Evolutionary conservation across 805 yeast species (phyloP).

Genomic region (Kregervanrija fluxuum): DNA sequence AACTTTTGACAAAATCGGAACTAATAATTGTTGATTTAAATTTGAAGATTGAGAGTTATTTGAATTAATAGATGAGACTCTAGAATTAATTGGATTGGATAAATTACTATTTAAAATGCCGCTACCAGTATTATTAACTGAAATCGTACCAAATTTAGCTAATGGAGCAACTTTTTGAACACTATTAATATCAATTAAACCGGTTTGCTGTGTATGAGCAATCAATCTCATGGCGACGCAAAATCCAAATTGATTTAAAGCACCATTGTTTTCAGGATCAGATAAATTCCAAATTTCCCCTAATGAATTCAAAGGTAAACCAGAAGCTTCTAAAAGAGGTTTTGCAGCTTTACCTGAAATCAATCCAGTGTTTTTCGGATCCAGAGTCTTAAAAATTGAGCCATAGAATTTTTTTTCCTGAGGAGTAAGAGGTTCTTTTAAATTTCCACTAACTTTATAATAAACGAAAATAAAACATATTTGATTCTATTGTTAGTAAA

Average conservation of each 20-base stretch:
- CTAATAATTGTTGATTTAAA: constrained; percentile 21
- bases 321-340: constrained; percentile 76
- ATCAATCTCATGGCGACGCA: constrained; percentile 82
- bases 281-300: constrained; percentile 94
- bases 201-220: constrained; percentile 78
- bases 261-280: constrained; percentile 85
- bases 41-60: constrained; percentile 25
- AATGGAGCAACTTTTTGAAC: constrained; percentile 52
- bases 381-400: constrained; percentile 72
- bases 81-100: constrained; percentile 13
- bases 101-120: constrained; percentile 15
- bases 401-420: constrained; percentile 74
- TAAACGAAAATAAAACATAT: not conserved
- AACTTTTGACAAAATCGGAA: constrained; percentile 47
- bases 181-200: constrained; percentile 43
- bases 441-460: constrained; percentile 8
- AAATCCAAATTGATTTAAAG: constrained; percentile 72
- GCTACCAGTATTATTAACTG: constrained; percentile 30
- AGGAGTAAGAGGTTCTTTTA: constrained; percentile 40
- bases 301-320: constrained; percentile 65
- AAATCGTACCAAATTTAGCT: constrained; percentile 46
- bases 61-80: constrained; percentile 30
- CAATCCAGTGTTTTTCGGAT: constrained; percentile 68
- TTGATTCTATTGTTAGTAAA: not conserved
- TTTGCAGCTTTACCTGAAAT: constrained; percentile 87